phyloP scores from a whole-genome alignment of 768 basidiomycete genomes.

The Kockovaella imperatae region DNA sequence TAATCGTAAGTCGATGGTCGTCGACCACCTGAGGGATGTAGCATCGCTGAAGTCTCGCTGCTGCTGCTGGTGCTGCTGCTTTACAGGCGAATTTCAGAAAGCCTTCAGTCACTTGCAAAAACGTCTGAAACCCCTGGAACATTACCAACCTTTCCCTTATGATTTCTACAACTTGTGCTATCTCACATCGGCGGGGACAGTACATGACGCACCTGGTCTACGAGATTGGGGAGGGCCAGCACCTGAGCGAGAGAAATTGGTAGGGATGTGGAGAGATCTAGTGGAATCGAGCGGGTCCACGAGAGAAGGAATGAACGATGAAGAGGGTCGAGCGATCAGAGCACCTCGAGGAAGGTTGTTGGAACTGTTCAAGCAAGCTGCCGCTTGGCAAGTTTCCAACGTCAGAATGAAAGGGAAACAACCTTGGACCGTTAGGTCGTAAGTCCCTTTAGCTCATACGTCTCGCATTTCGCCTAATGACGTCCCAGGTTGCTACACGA shows the following conservation, averaged over 20 bases:
- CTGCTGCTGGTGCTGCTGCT: not conserved
- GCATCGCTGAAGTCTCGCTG: not conserved
- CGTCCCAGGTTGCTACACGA: conserved; percentile 31
- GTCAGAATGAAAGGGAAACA: conserved; percentile 3
- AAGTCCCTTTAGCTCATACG: conserved; percentile 2
- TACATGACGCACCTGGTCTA: conserved; percentile 39
- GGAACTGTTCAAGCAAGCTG: conserved; percentile 37
- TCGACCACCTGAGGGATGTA: not conserved
- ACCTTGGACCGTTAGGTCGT: conserved; percentile 19
- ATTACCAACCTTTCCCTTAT: conserved; percentile 42
- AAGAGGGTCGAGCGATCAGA: not conserved
- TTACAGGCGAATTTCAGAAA: conserved; percentile 32
- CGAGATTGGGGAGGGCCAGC: conserved; percentile 39
- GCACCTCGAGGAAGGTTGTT: conserved; percentile 21
- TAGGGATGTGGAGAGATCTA: conserved; percentile 32
- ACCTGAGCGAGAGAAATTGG: conserved; percentile 36
- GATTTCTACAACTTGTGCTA: conserved; percentile 43
- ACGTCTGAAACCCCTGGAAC: conserved; percentile 43
- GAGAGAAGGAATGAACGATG: not conserved
- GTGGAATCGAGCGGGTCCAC: conserved; percentile 9
- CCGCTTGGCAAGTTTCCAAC: conserved; percentile 33
- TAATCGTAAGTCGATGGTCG: conserved; percentile 21
- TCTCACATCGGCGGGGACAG: conserved; percentile 40
- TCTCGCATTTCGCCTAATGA: not conserved
- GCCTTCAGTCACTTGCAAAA: conserved; percentile 43